Base-by-base conservation (phyloP, 2,329 filamentous ascomycete species). In the Lomentospora prolificans region DNA sequence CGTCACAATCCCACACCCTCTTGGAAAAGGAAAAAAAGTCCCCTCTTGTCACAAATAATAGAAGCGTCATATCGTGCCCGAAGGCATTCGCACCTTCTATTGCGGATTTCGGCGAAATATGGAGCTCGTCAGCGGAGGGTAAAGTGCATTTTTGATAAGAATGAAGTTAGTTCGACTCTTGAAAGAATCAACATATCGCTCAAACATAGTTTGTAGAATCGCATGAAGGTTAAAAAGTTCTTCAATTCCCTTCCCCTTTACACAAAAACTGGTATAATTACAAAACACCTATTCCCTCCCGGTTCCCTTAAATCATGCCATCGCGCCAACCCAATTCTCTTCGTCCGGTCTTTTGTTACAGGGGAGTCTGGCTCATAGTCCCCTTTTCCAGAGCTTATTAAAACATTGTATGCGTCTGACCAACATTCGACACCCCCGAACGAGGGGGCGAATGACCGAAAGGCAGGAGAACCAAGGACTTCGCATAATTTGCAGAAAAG, bases 201-300 rank as follows among this genome's bases (percentile, higher is more conserved):
- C n/a, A n/a, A n/a, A n/a, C n/a, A n/a, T n/a, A 25, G 14, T 24
- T 22, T 9, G 14, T 14, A 50, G 48, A 50, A 3, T 14, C n/a
- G n/a, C n/a, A n/a, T n/a, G 5, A 24, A 50, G 27, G 4, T 24
- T 24, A 52, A 22, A 52, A 52, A 53, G 33, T 8, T 54, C n/a
- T 44, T 19, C 17, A 19, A 46, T 54, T 54, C 51, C 51, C 19
- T 27, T 28, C 44, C 41, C 51, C 36, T 12, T 36, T 31, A 17
- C 27, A 36, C 39, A n/a, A 31, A 55, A 48, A 19, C 41, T 55
- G 53, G 53, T 55, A 55, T 55, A 55, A 53, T 50, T 50, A 55
- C 53, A 55, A 28, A 41, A 53, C 17, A 54, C 36, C 41, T 22
- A 55, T 24, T 31, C 31, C 30, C 44, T 17, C 22, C 25, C 41